Base-by-base conservation (phyloP, 768 basidiomycete genomes). In the Crassisporium funariophilum region DNA sequence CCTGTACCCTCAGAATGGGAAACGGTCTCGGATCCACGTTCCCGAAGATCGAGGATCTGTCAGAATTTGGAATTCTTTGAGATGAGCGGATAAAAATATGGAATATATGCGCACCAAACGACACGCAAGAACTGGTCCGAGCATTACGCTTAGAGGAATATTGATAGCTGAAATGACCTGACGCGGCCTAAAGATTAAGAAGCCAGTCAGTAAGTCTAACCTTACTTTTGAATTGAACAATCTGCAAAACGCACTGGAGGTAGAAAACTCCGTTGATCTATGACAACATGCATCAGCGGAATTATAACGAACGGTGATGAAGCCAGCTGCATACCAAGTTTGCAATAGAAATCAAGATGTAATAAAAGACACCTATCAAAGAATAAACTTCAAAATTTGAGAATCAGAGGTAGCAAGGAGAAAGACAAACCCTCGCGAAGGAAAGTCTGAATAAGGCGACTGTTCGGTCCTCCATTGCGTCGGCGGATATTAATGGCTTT, bases 81-180 rank as follows among this genome's bases (percentile, higher is more conserved):
- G n/a, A 10, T 52, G 38, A 46, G 20, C 16, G 19, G 8, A 39
- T 11, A 43, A 23, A 41, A 25, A 25, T 9, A 23, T 20, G 16
- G 19, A 31, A 34, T 13, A 13, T 31, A 24, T 45, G 48, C 25
- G 16, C 49, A 86, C 85, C 29, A 91, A 75, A 48, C 88, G 83
- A 62, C 88, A 90, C 4, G 88, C 88, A 35, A 91, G 77, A 25
- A 91, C 68, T 17, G 88, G 87, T 13, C 81, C 84, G 59, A 91
- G 75, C 87, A 91, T 89, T 13, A 91, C 86, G 57, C 88, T 89
- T 55, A 91, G 71, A 8, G 88, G 88, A 55, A 91, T 91, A 56
- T 88, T 88, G 59, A 91, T 83, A 13, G 88, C 88, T 17, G 88
- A 89, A 53, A 90, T 88, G 16, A 79, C 84, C 65, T 88, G 87